Base-by-base conservation (phyloP, 2,329 filamentous ascomycete species). In the Arthrobotrys sinensis region DNA sequence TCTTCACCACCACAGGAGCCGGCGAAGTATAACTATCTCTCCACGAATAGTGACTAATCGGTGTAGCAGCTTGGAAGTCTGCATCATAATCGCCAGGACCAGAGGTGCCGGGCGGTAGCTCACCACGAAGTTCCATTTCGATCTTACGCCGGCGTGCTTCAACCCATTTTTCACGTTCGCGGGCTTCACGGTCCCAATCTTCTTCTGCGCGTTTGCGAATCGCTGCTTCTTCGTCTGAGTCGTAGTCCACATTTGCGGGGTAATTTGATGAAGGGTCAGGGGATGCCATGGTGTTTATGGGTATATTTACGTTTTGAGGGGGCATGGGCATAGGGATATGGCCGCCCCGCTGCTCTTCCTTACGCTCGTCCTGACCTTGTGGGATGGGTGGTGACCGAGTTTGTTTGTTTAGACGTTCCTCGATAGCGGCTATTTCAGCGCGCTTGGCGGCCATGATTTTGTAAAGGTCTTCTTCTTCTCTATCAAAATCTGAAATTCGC, bases 11-110 rank as follows among this genome's bases (percentile, higher is more conserved):
- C 0, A 71, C 68, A n/a, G 76, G 65, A 21, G 73, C 73, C 2
- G 73, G 73, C 16, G 73, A 71, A 4, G 65, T 60, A 50, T 72
- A 67, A 24, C 76, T 79, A 50, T 79, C 76, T 21, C 76, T 45
- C 76, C 76, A 79, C 10, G 76, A 79, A 65, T 79, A 79, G 21
- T 79, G 67, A 12, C 76, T 79, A 16, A 79, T 55, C 3, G 76
- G 76, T 1, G 76, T 79, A 6, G 67, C 76, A 48, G 63, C 75
- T n/a, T 71, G 66, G 67, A 71, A 72, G 14, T 78, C 75, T 7
- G 62, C 45, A 21, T 79, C 76, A 16, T 78, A 78, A n/a, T 77
- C 73, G 19, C 34, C 38, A 34, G 24, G 6, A 11, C 40, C 50
- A n/a, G 50, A n/a, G 4, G 11, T n/a, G 6, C 66, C 66, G 11